Evolutionary conservation across 1,284 basidiomycete species (phyloP), one percentile per base, ranked within the genome.

Genomic region (Sanguinoderma infundibulare): DNA sequence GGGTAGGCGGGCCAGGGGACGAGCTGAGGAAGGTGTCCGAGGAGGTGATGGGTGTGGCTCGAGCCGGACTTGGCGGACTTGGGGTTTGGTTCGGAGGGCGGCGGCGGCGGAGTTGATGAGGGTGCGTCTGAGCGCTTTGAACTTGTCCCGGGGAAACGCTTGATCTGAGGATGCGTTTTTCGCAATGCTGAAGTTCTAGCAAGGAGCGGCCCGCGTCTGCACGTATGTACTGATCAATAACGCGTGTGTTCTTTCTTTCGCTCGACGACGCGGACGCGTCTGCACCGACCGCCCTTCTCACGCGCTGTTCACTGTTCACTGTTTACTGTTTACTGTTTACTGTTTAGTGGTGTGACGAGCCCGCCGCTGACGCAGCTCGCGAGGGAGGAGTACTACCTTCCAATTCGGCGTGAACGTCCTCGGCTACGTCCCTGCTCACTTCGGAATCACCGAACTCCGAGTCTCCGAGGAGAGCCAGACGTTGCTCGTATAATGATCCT

Each of bases 51-150:
- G 53, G 82, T 15, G 84, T 85, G 61, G n/a, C 68, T 92, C 22
- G 67, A 83, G 66, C 73, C 89, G 15, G 87, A 91, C 68, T 73
- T 91, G 22, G 75, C 80, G 2, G 84, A 87, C 68, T 72, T 92
- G 50, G n/a, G 70, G 72, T 20, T 80, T 80, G 3, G 74, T 92
- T 24, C 81, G 83, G 42, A 70, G 65, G 36, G 79, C 81, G 3
- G 87, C 81, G 3, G 87, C 80, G 0, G 75, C 79, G 15, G 80
- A 83, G 53, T 87, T 89, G 57, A 55, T 75, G 54, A 76, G 74
- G 81, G n/a, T n/a, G n/a, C 84, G 62, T 14, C 59, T 14, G n/a
- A 4, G 26, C 24, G 22, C 5, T 5, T 7, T 20, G n/a, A 24
- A 50, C n/a, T n/a, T n/a, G n/a, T n/a, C n/a, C n/a, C n/a, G n/a